Evolutionary conservation across 2,329 filamentous ascomycete species (phyloP).

Genomic region (Colletotrichum zoysiae): DNA sequence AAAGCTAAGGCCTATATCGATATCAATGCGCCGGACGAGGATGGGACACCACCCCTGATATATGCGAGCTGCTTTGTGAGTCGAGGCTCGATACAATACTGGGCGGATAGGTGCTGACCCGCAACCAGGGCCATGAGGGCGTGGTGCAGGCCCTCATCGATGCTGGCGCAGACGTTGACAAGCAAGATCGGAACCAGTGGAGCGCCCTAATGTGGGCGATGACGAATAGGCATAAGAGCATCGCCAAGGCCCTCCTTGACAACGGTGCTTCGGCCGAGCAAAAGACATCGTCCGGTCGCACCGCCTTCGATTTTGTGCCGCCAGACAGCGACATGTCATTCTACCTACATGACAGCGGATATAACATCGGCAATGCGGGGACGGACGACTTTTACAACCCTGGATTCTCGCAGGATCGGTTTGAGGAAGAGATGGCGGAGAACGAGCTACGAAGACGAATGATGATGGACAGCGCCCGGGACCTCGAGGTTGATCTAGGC

Average conservation of each 20-base stretch:
- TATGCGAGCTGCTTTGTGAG: constrained; percentile 97
- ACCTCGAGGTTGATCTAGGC: constrained; percentile 94
- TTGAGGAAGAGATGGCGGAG: constrained; percentile 97
- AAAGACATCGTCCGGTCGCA: constrained; percentile 93
- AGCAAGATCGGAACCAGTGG: constrained; percentile 96
- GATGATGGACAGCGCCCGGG: constrained; percentile 99
- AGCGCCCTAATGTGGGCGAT: constrained; percentile 99
- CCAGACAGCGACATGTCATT: constrained; percentile 97
- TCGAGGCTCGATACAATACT: constrained; percentile 42
- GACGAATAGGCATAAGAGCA: constrained; percentile 97
- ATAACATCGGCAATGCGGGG: constrained; percentile 84
- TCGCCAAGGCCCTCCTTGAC: constrained; percentile 92
- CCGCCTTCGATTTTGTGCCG: constrained; percentile 94
- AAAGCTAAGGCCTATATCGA: constrained; percentile 82
- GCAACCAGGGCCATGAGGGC: constrained; percentile 81
- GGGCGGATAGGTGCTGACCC: constrained; percentile 16
- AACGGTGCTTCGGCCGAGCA: constrained; percentile 95
- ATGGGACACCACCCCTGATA: constrained; percentile 95
- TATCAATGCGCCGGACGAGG: constrained; percentile 89
- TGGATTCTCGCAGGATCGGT: constrained; percentile 91
- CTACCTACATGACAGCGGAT: constrained; percentile 94
- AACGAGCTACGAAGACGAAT: constrained; percentile 95
- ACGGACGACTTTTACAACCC: constrained; percentile 94
- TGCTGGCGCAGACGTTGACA: constrained; percentile 89
- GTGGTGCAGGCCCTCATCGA: constrained; percentile 88